phyloP scores from a whole-genome alignment of 176 grass and related monocot species.

The Aechmea fasciata region DNA sequence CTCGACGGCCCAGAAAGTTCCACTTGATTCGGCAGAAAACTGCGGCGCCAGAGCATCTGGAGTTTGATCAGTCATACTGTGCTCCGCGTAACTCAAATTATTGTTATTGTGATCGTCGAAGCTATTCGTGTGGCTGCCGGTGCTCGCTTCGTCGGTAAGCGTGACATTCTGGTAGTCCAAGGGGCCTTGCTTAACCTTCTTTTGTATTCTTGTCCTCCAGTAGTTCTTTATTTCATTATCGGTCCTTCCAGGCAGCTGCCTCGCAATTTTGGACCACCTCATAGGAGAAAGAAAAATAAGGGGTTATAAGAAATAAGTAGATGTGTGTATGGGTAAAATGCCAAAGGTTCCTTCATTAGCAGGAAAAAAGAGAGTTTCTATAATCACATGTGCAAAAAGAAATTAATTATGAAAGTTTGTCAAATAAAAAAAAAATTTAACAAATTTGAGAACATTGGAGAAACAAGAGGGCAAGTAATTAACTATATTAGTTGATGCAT shows the following conservation, averaged over 20 bases:
- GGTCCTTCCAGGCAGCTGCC: conserved; percentile 43
- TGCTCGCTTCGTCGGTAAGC: conserved; percentile 10
- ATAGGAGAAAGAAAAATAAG: neutral
- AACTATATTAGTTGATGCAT: too few relatives aligned
- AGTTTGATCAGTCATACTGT: neutral
- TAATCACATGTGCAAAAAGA: too few relatives aligned
- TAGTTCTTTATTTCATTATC: conserved; percentile 71
- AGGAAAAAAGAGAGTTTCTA: too few relatives aligned
- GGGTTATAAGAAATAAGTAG: too few relatives aligned
- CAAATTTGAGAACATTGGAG: too few relatives aligned
- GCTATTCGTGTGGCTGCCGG: conserved; percentile 18
- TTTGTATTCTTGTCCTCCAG: conserved; percentile 52
- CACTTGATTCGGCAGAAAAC: conserved; percentile 1
- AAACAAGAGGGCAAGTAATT: too few relatives aligned
- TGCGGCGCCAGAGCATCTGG: neutral
- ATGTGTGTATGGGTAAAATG: too few relatives aligned
- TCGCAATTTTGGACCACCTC: conserved; percentile 64
- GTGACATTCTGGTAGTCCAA: conserved; percentile 2
- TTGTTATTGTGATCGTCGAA: neutral
- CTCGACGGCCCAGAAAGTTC: conserved; percentile 25
- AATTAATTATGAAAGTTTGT: too few relatives aligned
- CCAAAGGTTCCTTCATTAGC: too few relatives aligned
- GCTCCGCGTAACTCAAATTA: neutral
- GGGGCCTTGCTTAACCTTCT: conserved; percentile 20
- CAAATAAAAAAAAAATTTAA: too few relatives aligned